Percentiles rank a stretch among this genome's conserved stretches.
Conservation (phyloP, 192 early-diverging fungal species). For the Linnemannia exigua region DNA sequence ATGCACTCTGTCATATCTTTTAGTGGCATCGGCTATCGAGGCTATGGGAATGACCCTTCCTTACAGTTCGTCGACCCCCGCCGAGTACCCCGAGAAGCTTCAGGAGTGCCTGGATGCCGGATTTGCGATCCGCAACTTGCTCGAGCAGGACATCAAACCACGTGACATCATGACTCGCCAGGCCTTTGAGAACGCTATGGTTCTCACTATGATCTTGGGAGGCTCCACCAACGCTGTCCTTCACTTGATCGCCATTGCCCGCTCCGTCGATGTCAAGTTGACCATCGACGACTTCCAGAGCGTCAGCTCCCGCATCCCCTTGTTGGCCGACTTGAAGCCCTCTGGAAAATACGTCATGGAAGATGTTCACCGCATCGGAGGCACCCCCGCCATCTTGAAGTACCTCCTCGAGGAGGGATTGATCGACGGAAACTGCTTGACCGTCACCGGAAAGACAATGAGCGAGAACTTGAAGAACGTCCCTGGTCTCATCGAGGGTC, state of each 20-base stretch:
- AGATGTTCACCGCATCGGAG: constrained; percentile 93
- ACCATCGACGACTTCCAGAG: constrained; percentile 96
- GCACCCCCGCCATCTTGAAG: constrained; percentile 96
- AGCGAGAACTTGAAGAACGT: constrained; percentile 90
- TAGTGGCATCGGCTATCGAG: constrained; percentile 97
- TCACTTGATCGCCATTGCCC: constrained; percentile 95
- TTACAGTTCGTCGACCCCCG: constrained; percentile 96
- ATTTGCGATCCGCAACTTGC: constrained; percentile 86
- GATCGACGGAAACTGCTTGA: constrained; percentile 91
- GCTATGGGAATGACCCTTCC: constrained; percentile 98
- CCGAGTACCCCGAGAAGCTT: constrained; percentile 87
- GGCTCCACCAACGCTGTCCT: constrained; percentile 98
- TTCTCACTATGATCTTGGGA: constrained; percentile 93
- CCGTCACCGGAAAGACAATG: constrained; percentile 97
- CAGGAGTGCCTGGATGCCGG: constrained; percentile 92
- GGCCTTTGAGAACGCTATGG: constrained; percentile 97
- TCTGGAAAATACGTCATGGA: constrained; percentile 99
- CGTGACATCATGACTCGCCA: constrained; percentile 96
- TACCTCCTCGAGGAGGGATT: constrained; percentile 89
- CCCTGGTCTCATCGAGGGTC: constrained; percentile 82
- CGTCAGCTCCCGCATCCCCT: constrained; percentile 89
- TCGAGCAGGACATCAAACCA: constrained; percentile 95
- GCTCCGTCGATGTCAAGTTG: constrained; percentile 84
- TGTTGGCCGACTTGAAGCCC: constrained; percentile 99
- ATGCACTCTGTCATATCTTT: neutral